A percentile compares a stretch with the other conserved stretches of the same genome.
These are phyloP conservation scores for Margaritispora aquatica DNA, from an alignment of 495 filamentous ascomycete species.

Conservation along the genomic window DNA sequence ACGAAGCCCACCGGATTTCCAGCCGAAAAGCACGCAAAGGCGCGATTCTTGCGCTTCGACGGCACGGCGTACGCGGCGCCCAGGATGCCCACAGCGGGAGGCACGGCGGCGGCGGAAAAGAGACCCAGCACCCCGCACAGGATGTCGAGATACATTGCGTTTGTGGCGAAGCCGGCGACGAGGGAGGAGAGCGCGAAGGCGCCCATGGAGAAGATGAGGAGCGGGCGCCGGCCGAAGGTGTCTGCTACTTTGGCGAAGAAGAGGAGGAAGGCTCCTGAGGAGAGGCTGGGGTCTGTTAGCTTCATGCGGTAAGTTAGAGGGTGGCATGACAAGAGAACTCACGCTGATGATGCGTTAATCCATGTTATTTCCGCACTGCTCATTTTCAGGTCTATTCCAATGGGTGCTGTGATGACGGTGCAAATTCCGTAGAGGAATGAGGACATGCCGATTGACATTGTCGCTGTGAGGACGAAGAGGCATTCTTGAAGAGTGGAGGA, in stretches of 20 bases:
- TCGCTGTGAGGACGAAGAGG: constrained; percentile 60
- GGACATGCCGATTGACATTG: constrained; percentile 60
- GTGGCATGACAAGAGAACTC: constrained; percentile 23
- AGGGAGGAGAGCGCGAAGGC: constrained; percentile 50
- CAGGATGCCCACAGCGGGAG: constrained; percentile 60
- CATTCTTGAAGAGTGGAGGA: constrained; percentile 56
- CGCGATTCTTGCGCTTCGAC: constrained; percentile 60
- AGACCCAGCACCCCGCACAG: constrained; percentile 59
- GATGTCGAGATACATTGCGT: constrained; percentile 57
- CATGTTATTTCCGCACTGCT: constrained; percentile 63
- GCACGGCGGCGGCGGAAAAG: constrained; percentile 55
- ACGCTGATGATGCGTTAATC: constrained; percentile 60
- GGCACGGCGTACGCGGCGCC: constrained; percentile 56
- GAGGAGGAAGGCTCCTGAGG: constrained; percentile 59
- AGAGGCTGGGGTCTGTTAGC: constrained; percentile 37
- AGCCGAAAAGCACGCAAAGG: constrained; percentile 64
- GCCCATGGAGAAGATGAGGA: constrained; percentile 58
- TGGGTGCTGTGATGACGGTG: constrained; percentile 57
- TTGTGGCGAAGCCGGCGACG: constrained; percentile 54
- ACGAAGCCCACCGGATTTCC: constrained; percentile 70
- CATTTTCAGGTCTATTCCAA: constrained; percentile 58
- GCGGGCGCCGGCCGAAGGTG: constrained; percentile 53
- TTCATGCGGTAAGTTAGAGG: neutral
- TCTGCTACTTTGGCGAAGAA: constrained; percentile 64
- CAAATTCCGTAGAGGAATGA: constrained; percentile 54